Base-by-base conservation (phyloP, 2,329 filamentous ascomycete species). In the Diaporthe aspalathi region DNA sequence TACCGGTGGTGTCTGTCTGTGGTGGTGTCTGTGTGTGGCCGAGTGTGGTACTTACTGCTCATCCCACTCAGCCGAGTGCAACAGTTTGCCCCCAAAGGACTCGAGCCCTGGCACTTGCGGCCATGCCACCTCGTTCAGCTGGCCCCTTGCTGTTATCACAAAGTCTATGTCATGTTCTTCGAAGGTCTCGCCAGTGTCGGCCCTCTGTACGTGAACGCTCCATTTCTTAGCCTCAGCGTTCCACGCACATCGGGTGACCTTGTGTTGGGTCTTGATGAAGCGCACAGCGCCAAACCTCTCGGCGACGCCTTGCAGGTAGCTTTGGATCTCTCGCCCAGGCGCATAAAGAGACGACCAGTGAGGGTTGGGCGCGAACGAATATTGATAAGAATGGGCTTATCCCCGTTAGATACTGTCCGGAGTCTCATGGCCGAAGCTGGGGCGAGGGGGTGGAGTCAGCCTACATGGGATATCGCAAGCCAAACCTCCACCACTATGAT, bases 281-380 rank as follows among this genome's bases (percentile, higher is more conserved):
- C 84, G 81, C 68, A 80, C 82, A 3, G 83, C 83, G 9, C 84
- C 83, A 74, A 81, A 87, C 74, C 78, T 84, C 65, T 84, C 80
- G 8, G 84, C 83, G 3, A 86, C 83, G 35, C 78, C 79, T 65
- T 84, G 80, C 24, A 88, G 83, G 72, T 88, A 88, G 12, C 80
- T 77, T 45, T 82, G 82, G 43, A 88, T 87, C 75, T 89, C 87
- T n/a, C 67, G 63, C 29, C 81, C 82, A 0, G 83, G 83, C 2
- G 84, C 84, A 73, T 88, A 89, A 47, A 88, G 83, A 24, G 82
- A 78, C 11, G 84, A 85, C 87, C 87, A 89, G 70, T 85, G 76
- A 4, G 86, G 84, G 68, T 89, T 89, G 0, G 87, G 87, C 32
- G 86, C 85, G 77, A 87, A 89, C 0, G 86, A 82, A 75, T 87